Evolutionary conservation across 2,329 filamentous ascomycete species (phyloP).

Genomic region (Raffaelea ambrosiae): DNA sequence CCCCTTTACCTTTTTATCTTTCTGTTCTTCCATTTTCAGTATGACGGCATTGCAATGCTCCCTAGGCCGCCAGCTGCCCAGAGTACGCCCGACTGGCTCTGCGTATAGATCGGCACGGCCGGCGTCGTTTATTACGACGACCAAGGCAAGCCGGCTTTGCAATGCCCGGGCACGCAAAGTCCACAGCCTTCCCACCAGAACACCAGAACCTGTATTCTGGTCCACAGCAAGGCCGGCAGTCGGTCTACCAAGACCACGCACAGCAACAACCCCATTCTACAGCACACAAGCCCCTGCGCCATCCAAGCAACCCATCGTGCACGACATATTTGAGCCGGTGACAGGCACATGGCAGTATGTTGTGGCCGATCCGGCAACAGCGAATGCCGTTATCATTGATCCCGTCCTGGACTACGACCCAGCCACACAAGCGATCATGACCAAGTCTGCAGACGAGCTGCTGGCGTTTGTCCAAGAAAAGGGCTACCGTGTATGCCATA

Average conservation of each 20-base stretch:
- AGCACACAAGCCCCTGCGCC: background rate
- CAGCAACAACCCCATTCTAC: background rate
- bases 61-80: no score
- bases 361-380: conserved; percentile 43
- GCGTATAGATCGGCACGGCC: no score
- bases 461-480: conserved; percentile 33
- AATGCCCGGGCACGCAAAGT: background rate
- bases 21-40: no score
- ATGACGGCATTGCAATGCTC: no score
- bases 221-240: background rate
- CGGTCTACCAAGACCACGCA: background rate
- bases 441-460: conserved; percentile 42
- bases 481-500: conserved; percentile 37
- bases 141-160: no score
- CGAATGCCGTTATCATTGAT: conserved; percentile 49
- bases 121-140: no score
- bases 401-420: conserved; percentile 51
- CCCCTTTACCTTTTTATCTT: no score
- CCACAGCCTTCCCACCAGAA: background rate
- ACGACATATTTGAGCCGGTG: conserved; percentile 27
- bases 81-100: no score
- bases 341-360: conserved; percentile 54
- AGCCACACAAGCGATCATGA: conserved; percentile 31
- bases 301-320: conserved; percentile 23
- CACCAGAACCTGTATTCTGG: background rate